These are phyloP conservation scores for Grigorovia transvaalensis DNA, from an alignment of 805 yeast species.

Conservation along the genomic window DNA sequence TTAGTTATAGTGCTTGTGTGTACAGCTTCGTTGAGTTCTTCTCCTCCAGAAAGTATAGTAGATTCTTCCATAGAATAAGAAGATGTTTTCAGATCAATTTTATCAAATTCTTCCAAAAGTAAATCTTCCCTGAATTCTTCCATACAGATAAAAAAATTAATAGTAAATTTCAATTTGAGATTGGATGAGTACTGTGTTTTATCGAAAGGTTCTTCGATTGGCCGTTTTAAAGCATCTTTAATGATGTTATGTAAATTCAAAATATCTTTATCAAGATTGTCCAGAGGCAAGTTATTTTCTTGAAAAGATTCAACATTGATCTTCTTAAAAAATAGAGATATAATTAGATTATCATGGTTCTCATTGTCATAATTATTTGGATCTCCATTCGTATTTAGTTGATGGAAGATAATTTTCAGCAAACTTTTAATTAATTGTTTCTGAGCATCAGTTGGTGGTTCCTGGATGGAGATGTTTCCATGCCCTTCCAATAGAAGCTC, in stretches of 20 bases:
- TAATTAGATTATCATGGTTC: conserved; percentile 18
- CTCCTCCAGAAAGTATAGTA: conserved; percentile 1
- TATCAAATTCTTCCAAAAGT: conserved; percentile 18
- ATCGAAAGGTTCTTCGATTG: not conserved
- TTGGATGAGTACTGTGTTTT: not conserved
- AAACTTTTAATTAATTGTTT: conserved; percentile 17
- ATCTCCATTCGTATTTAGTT: conserved; percentile 1
- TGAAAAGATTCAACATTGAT: conserved; percentile 5
- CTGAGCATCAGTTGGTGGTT: conserved; percentile 21
- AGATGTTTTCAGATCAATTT: conserved; percentile 17
- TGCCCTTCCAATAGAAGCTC: conserved; percentile 17
- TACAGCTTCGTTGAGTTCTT: not conserved
- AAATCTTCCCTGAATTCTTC: not conserved
- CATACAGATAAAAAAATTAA: not conserved
- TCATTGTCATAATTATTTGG: conserved; percentile 10
- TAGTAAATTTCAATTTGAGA: not conserved
- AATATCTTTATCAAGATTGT: not conserved
- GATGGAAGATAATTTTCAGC: conserved; percentile 19
- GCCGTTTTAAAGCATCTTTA: not conserved
- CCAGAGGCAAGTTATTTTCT: not conserved
- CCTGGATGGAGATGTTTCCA: conserved; percentile 18
- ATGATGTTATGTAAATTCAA: not conserved
- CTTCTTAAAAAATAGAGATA: conserved; percentile 19
- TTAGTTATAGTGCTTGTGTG: not conserved
- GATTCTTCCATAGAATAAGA: not conserved